Evolutionary conservation across 352 stramenopile species (phyloP).

Genomic region (Pythium guiyangense): DNA sequence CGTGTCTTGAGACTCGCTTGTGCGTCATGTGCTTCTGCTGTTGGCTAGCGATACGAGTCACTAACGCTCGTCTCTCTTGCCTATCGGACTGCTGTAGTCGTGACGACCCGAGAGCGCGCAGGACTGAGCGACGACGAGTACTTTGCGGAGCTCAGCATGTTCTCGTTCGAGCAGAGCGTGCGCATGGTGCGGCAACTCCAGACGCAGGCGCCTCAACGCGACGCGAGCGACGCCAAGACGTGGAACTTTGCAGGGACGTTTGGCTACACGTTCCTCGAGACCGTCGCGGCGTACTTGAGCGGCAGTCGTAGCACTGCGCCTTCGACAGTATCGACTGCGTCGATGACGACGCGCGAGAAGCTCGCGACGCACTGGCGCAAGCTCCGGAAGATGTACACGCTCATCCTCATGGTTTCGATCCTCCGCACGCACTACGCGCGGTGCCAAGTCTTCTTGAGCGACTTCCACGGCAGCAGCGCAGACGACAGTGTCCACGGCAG

Average conservation of each 20-base stretch:
- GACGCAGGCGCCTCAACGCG: conserved; percentile 4
- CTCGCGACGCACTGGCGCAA: conserved; percentile 37
- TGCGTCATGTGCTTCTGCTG: neutral
- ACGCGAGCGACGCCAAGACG: conserved; percentile 13
- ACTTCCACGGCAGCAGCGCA: conserved; percentile 15
- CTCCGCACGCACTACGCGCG: conserved; percentile 67
- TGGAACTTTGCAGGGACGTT: conserved; percentile 39
- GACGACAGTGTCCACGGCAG: neutral
- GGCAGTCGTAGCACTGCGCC: neutral
- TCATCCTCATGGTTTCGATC: conserved; percentile 80
- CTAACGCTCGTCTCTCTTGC: neutral
- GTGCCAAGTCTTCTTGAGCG: conserved; percentile 53
- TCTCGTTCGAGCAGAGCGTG: conserved; percentile 61
- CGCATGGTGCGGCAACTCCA: conserved; percentile 47
- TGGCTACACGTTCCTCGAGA: conserved; percentile 63
- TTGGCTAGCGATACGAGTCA: neutral
- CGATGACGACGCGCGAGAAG: conserved; percentile 3
- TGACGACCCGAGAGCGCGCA: conserved; percentile 13
- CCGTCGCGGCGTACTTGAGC: conserved; percentile 23
- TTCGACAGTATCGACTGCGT: neutral
- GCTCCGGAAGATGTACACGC: conserved; percentile 78
- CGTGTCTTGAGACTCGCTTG: conserved; percentile 3
- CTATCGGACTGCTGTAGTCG: conserved; percentile 12
- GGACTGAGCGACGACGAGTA: conserved; percentile 20
- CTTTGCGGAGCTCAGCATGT: conserved; percentile 41